phyloP scores from a whole-genome alignment of 2,329 filamentous ascomycete species.

The Xylaria arbuscula region DNA sequence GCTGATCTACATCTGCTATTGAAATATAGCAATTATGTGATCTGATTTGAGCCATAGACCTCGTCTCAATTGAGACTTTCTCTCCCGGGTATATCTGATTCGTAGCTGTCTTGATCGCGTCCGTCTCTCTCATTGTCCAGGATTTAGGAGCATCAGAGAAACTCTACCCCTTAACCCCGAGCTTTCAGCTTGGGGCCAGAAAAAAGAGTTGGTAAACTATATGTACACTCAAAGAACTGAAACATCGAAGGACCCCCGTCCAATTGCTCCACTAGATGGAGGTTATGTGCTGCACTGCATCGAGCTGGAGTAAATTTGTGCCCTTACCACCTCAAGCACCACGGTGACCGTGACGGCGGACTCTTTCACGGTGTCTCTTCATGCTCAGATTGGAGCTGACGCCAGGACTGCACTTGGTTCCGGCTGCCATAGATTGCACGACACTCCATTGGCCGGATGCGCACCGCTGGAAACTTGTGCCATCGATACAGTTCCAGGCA shows the following conservation, averaged over 20 bases:
- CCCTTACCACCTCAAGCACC: constrained; percentile 11
- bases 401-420: constrained; percentile 61
- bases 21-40: background rate
- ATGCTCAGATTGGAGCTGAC: constrained; percentile 43
- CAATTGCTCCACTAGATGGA: background rate
- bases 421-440: constrained; percentile 61
- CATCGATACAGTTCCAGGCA: constrained; percentile 67
- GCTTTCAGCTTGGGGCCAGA: background rate
- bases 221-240: constrained; percentile 35
- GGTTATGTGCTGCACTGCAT: constrained; percentile 6
- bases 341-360: constrained; percentile 28
- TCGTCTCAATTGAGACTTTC: background rate
- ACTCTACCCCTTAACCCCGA: background rate
- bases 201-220: constrained; percentile 15
- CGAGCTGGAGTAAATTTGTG: background rate
- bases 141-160: background rate
- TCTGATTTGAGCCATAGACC: constrained; percentile 5
- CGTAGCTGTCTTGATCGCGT: background rate
- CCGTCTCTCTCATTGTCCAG: constrained; percentile 15
- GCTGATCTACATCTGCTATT: background rate
- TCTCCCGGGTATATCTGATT: constrained; percentile 24
- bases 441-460: constrained; percentile 67
- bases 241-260: constrained; percentile 5
- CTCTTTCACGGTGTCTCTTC: constrained; percentile 39
- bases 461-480: constrained; percentile 69